Conservation (phyloP, 1,284 basidiomycete genomes). For the Heterobasidion irregulare region DNA sequence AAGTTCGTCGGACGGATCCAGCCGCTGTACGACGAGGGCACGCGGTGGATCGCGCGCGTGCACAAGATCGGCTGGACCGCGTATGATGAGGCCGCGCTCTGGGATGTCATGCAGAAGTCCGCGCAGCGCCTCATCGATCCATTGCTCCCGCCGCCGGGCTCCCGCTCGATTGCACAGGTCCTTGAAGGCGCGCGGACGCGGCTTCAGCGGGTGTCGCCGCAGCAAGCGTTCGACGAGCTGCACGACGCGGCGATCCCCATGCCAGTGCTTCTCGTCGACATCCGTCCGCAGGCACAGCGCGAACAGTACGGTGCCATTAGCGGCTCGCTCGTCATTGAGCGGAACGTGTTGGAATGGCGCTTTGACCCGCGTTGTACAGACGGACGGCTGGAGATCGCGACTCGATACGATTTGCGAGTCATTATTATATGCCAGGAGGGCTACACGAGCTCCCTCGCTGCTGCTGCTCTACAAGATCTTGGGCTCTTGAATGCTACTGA, state of each 20-base stretch:
- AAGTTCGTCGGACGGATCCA: constrained; percentile 57
- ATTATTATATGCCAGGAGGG: constrained; percentile 70
- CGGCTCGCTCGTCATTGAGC: constrained; percentile 58
- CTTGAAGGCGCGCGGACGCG: constrained; percentile 48
- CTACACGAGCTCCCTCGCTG: constrained; percentile 61
- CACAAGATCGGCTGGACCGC: constrained; percentile 40
- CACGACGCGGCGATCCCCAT: constrained; percentile 40
- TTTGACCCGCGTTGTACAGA: constrained; percentile 55
- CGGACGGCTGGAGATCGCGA: constrained; percentile 48
- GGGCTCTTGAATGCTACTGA: constrained; percentile 68
- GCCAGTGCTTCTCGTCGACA: constrained; percentile 68
- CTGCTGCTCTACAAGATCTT: constrained; percentile 53
- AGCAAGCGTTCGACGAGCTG: constrained; percentile 52
- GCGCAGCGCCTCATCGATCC: constrained; percentile 51
- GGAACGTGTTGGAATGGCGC: constrained; percentile 67
- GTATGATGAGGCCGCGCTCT: constrained; percentile 54
- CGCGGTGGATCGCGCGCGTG: constrained; percentile 38
- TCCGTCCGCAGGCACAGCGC: constrained; percentile 53
- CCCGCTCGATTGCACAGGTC: constrained; percentile 44
- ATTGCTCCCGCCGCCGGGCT: constrained; percentile 50
- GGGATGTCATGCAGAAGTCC: constrained; percentile 57
- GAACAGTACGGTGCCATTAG: constrained; percentile 45
- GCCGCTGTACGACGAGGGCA: constrained; percentile 21
- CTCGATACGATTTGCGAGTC: constrained; percentile 61
- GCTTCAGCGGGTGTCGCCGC: constrained; percentile 52